Evolutionary conservation across 768 basidiomycete genomes (phyloP).

Genomic region (Lactarius evosmus): DNA sequence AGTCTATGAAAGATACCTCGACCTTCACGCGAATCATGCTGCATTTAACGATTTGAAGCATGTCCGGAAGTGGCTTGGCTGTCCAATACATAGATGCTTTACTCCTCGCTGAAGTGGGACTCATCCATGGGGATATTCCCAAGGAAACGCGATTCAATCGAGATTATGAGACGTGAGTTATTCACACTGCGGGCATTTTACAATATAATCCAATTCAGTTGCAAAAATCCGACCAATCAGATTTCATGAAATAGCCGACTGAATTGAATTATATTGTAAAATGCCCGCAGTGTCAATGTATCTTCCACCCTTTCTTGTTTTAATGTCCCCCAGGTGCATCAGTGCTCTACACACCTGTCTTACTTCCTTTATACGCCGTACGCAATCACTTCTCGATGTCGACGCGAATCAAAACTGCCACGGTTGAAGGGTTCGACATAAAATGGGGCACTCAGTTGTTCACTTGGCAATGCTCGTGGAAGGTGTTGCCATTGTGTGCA

Average conservation of each 20-base stretch:
- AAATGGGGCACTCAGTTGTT: too few species aligned
- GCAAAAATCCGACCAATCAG: too few species aligned
- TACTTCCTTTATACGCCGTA: constrained; percentile 79
- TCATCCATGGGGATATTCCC: constrained; percentile 65
- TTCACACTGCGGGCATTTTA: too few species aligned
- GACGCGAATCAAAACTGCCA: constrained; percentile 62
- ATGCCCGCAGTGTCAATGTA: too few species aligned
- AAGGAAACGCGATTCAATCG: constrained; percentile 65
- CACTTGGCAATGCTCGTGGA: too few species aligned
- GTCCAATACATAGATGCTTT: constrained; percentile 90
- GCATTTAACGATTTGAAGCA: constrained; percentile 88
- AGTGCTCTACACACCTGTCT: constrained; percentile 79
- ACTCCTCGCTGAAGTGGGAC: constrained; percentile 56
- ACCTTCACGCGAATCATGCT: constrained; percentile 84
- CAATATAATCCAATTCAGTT: too few species aligned
- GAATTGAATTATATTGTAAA: too few species aligned
- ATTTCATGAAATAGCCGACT: too few species aligned
- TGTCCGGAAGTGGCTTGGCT: constrained; percentile 77
- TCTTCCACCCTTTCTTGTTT: constrained; percentile 12
- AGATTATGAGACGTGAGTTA: constrained; percentile 75
- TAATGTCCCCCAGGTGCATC: constrained; percentile 63
- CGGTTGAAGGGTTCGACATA: constrained; percentile 65
- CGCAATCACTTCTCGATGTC: constrained; percentile 78
- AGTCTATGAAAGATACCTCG: constrained; percentile 90
- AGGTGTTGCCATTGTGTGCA: too few species aligned